phyloP scores from a whole-genome alignment of 1,139 yeast genomes.

The Scheffersomyces cryptocercus region DNA sequence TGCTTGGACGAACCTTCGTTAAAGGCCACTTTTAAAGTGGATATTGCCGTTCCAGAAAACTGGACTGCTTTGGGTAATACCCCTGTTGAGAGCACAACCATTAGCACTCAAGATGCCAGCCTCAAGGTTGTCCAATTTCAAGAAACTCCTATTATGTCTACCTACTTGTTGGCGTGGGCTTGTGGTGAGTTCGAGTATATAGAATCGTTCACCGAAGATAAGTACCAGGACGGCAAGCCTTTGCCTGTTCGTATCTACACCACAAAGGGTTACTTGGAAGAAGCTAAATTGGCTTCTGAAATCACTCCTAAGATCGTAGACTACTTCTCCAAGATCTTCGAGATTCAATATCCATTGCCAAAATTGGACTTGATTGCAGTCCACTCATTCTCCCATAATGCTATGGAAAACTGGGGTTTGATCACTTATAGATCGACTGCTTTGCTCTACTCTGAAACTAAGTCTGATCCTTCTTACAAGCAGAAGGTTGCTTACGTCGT shows the following conservation, averaged over 20 bases:
- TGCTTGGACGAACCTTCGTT: slow-evolving; percentile 86
- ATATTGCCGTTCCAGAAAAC: slow-evolving; percentile 10
- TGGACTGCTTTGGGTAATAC: slow-evolving; percentile 19
- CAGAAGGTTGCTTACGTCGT: slow-evolving; percentile 85
- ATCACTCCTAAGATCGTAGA: slow-evolving; percentile 68
- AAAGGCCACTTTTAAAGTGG: slow-evolving; percentile 63
- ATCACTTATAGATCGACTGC: slow-evolving; percentile 83
- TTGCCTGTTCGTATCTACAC: slow-evolving; percentile 75
- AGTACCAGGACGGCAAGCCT: slow-evolving; percentile 43
- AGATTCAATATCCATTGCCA: slow-evolving; percentile 68
- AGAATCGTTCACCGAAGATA: slow-evolving; percentile 43
- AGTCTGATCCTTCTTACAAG: slow-evolving; percentile 66
- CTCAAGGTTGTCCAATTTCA: slow-evolving; percentile 40
- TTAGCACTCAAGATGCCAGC: not conserved
- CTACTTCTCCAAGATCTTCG: slow-evolving; percentile 65
- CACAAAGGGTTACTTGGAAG: slow-evolving; percentile 63
- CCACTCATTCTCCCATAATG: slow-evolving; percentile 75
- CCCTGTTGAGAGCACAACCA: slow-evolving; percentile 11
- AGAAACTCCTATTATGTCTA: slow-evolving; percentile 70
- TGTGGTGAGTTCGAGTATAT: slow-evolving; percentile 74
- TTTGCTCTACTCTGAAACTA: slow-evolving; percentile 62
- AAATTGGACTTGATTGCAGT: slow-evolving; percentile 77
- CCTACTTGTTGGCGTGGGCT: slow-evolving; percentile 77
- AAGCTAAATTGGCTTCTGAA: slow-evolving; percentile 65
- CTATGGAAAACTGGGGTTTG: slow-evolving; percentile 92